Base-by-base conservation (phyloP, 129 eudicot genomes). In the Dittrichia graveolens region DNA sequence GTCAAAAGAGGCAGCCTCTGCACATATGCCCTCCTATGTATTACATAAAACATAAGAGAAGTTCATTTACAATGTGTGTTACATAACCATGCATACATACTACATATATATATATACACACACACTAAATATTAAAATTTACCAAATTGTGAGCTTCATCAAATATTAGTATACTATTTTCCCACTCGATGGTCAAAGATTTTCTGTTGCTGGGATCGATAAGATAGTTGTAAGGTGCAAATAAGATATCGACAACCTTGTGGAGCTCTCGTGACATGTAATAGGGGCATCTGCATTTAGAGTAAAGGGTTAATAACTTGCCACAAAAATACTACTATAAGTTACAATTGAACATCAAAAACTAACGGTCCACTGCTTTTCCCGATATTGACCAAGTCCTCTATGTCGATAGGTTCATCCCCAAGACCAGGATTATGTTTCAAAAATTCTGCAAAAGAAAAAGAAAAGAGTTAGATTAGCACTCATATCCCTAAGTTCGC, bases 131-230 rank as follows among this genome's bases (percentile, higher is more conserved):
- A 53, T 61, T 52, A 64, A 44, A 15, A 49, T 75, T 58, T 83
- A 88, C 98, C 83, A 94, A 83, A 87, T 94, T 94, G 79, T 94
- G 98, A 78, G 98, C 98, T 90, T 94, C 98, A 73, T 94, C 98
- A 75, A 94, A 94, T 73, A 94, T 90, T 52, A 94, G 91, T 70
- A 88, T 76, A 72, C 96, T 87, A 66, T 79, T 75, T 6, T 59
- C 35, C 97, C 97, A 94, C 65, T 86, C 79, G 52, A 94, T 94
- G 67, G 50, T 86, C 83, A 94, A 77, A 54, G 89, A 77, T 76
- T 86, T 82, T 70, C 95, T 73, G 73, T 83, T 80, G 8, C 89
- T 80, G 34, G 93, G 97, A 75, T 90, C 98, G 13, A 94, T 94
- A 57, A 94, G 97, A 84, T 94, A 94, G 85, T 94, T 94, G 87